Percentiles rank a stretch among this genome's conserved stretches.
Conservation (phyloP, 345 rosid species). For the Lepidium sativum region DNA sequence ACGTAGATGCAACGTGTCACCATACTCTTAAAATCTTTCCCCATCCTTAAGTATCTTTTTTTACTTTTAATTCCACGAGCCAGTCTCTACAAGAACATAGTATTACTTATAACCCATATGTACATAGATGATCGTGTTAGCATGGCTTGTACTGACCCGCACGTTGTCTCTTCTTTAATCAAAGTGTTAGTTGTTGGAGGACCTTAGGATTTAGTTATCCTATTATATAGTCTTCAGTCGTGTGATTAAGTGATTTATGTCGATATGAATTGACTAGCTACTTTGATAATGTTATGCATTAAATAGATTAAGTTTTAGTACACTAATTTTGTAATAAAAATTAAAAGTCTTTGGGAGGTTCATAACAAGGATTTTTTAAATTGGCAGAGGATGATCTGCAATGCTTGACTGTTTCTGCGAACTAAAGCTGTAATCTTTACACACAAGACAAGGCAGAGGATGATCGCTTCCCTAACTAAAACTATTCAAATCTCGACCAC, state of each 20-base stretch:
- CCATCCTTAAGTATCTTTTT: background rate
- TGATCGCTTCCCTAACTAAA: background rate
- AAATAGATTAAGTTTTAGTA: background rate
- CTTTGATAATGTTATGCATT: background rate
- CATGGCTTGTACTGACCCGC: slow-evolving; percentile 23
- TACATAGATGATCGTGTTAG: slow-evolving; percentile 19
- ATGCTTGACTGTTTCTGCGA: slow-evolving; percentile 30
- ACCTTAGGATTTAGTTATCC: background rate
- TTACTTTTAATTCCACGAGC: background rate
- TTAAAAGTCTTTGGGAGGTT: slow-evolving; percentile 35
- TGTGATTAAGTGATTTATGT: slow-evolving; percentile 10
- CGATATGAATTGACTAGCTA: slow-evolving; percentile 1
- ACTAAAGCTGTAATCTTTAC: background rate
- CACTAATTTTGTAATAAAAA: background rate
- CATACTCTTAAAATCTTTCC: slow-evolving; percentile 31
- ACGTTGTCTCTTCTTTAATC: slow-evolving; percentile 4
- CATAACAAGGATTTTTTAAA: slow-evolving; percentile 43
- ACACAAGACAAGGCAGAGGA: background rate
- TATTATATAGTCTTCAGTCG: background rate
- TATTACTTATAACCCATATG: background rate
- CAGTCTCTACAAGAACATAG: background rate
- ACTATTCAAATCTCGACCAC: background rate
- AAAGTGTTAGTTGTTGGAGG: slow-evolving; percentile 6
- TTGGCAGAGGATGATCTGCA: slow-evolving; percentile 66
- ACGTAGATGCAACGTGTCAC: slow-evolving; percentile 33